Evolutionary conservation across 768 basidiomycete genomes (phyloP).

Genomic region (Gloeostereum incarnatum): DNA sequence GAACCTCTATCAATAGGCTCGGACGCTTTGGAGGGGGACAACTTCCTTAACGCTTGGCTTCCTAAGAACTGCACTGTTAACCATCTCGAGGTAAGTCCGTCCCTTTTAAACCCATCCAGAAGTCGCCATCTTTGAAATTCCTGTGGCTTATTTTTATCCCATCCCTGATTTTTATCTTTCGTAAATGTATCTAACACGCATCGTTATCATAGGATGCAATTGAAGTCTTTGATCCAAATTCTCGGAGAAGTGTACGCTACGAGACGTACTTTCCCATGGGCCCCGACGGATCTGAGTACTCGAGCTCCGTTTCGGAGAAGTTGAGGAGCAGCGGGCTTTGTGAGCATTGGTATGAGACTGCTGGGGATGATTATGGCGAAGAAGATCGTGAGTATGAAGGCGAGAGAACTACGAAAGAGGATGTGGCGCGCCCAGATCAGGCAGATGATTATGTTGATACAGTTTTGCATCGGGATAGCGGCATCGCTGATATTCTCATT

Average conservation of each 20-base stretch:
- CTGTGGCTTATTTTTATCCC: conserved; percentile 2
- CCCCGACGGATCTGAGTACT: conserved; percentile 23
- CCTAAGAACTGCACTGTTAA: conserved; percentile 25
- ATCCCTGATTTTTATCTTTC: conserved; percentile 1
- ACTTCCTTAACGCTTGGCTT: conserved; percentile 40
- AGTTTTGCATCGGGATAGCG: conserved; percentile 21
- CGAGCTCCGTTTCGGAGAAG: conserved; percentile 22
- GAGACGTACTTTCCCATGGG: conserved; percentile 32
- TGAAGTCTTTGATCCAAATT: conserved; percentile 30
- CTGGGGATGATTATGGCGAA: too few species aligned
- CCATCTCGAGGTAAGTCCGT: conserved; percentile 20
- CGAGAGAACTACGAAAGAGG: neutral
- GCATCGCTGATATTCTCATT: conserved; percentile 41
- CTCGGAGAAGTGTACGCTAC: conserved; percentile 28
- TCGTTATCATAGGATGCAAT: conserved; percentile 24
- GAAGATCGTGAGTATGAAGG: too few species aligned
- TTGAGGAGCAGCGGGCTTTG: conserved; percentile 18
- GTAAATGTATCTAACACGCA: neutral
- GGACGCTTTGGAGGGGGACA: conserved; percentile 26
- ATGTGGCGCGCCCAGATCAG: conserved; percentile 11
- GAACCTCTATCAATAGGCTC: conserved; percentile 24
- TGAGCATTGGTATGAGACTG: conserved; percentile 18
- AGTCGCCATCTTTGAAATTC: neutral
- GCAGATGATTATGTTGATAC: conserved; percentile 4
- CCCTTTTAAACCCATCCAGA: neutral